Conservation (phyloP, 1,284 basidiomycete genomes). For the Cutaneotrichosporon cutaneum region DNA sequence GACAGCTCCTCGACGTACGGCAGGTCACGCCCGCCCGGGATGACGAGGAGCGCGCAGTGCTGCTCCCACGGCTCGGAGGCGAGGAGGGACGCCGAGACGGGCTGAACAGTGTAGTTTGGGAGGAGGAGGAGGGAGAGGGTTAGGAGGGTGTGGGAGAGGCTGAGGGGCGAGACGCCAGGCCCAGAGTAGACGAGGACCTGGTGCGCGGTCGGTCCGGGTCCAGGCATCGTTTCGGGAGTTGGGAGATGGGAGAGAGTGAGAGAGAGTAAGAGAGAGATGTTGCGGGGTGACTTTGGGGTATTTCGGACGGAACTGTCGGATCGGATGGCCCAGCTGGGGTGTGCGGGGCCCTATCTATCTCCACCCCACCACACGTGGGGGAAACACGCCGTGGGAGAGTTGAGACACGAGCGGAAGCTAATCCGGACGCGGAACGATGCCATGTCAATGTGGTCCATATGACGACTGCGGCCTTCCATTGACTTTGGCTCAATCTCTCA, state of each 20-base stretch:
- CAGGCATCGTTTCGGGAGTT: conserved; percentile 36
- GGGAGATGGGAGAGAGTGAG: not conserved
- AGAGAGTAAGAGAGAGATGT: not conserved
- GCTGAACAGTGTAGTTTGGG: conserved; percentile 75
- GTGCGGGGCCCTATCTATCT: not conserved
- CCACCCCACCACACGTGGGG: not conserved
- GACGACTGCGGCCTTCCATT: not conserved
- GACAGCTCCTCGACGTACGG: conserved; percentile 58
- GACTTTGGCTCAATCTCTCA: not conserved
- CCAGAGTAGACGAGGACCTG: conserved; percentile 77
- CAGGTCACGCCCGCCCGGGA: conserved; percentile 64
- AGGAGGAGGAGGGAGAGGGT: conserved; percentile 63
- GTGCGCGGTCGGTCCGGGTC: conserved; percentile 40
- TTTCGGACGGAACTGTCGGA: not conserved
- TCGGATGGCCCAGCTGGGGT: not conserved
- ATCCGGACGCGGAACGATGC: no score
- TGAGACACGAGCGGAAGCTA: not conserved
- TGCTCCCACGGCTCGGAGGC: conserved; percentile 70
- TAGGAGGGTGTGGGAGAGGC: conserved; percentile 60
- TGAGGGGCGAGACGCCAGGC: conserved; percentile 63
- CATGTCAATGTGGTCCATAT: not conserved
- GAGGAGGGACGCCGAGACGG: conserved; percentile 62
- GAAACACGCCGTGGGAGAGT: not conserved
- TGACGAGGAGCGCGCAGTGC: conserved; percentile 71
- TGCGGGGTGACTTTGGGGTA: not conserved